Conservation (phyloP, 2,329 filamentous ascomycete genomes). For the Pseudopyricularia javanii region DNA sequence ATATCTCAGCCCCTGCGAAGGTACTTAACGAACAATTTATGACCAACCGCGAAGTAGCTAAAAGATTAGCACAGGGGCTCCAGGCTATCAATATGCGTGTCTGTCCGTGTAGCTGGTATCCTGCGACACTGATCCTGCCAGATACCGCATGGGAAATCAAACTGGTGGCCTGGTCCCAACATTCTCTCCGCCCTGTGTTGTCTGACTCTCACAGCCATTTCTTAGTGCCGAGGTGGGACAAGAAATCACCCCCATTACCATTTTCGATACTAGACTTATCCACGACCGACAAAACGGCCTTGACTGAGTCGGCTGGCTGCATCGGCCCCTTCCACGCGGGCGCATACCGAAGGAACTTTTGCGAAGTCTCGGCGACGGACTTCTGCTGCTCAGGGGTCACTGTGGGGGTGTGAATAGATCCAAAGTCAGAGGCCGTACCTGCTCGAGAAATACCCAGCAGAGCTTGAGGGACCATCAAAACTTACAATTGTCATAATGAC, state of each 20-base stretch:
- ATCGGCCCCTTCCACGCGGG: constrained; percentile 24
- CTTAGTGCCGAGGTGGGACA: constrained; percentile 41
- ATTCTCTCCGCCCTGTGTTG: not conserved
- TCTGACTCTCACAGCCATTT: constrained; percentile 29
- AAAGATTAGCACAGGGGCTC: too few relatives aligned
- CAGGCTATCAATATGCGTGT: too few relatives aligned
- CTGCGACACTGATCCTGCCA: too few relatives aligned
- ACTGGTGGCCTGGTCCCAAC: too few relatives aligned
- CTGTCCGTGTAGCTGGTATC: too few relatives aligned
- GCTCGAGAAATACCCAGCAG: too few relatives aligned
- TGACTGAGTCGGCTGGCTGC: constrained; percentile 21
- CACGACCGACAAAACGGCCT: constrained; percentile 19
- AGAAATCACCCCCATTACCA: constrained; percentile 31
- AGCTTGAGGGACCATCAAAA: not conserved
- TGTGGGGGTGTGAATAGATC: not conserved
- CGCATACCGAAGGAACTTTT: constrained; percentile 21
- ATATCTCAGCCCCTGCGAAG: too few relatives aligned
- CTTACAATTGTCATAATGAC: constrained; percentile 15
- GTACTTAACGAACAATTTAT: too few relatives aligned
- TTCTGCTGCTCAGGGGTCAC: constrained; percentile 15
- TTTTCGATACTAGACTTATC: constrained; percentile 28
- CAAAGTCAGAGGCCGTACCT: too few relatives aligned
- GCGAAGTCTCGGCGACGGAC: constrained; percentile 10
- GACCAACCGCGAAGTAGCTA: too few relatives aligned
- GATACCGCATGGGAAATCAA: too few relatives aligned